Base-by-base conservation (phyloP, 1,139 yeast genomes). In the Nakaseomyces glabratus region DNA sequence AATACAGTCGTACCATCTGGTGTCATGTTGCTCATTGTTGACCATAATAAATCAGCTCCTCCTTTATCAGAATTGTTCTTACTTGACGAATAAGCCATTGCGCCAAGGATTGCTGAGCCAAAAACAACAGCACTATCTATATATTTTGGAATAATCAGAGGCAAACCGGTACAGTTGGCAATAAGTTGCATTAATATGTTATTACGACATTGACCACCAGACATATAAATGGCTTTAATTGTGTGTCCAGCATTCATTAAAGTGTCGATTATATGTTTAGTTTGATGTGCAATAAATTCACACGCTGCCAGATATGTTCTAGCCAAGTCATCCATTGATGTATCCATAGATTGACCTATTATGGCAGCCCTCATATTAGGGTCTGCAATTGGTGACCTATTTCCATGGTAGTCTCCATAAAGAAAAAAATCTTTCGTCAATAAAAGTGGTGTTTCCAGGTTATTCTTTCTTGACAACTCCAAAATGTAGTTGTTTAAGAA, bases 191-290 rank as follows among this genome's bases (percentile, higher is more conserved):
- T 86, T 44, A 90, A 68, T 44, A 90, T 65, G 13, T 85, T 81
- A 60, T 90, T 90, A 56, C 96, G 74, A 60, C 96, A 86, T 60
- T 90, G 98, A 19, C 98, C 97, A 38, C 98, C 98, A 46, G 93
- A 79, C 76, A 90, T 78, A 61, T 79, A 90, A 42, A 90, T 76
- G 31, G 85, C 71, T 24, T 70, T 65, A 44, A 90, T 73, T 14
- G 66, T 49, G 62, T 88, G 95, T 4, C 98, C 98, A 3, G 80
- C 68, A 36, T 68, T 63, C 49, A 75, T 77, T 82, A 90, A 80
- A 40, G 77, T 76, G 46, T 84, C 93, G 22, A 90, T 77, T 54
- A 90, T 90, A 54, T 90, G 98, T 52, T 96, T 74, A 1, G 97
- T 88, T 63, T 90, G 98, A 58, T 86, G 95, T 37, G 95, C 96